These are phyloP conservation scores for Stevia rebaudiana DNA, from an alignment of 140 eudicot species.

Conservation along the genomic window DNA sequence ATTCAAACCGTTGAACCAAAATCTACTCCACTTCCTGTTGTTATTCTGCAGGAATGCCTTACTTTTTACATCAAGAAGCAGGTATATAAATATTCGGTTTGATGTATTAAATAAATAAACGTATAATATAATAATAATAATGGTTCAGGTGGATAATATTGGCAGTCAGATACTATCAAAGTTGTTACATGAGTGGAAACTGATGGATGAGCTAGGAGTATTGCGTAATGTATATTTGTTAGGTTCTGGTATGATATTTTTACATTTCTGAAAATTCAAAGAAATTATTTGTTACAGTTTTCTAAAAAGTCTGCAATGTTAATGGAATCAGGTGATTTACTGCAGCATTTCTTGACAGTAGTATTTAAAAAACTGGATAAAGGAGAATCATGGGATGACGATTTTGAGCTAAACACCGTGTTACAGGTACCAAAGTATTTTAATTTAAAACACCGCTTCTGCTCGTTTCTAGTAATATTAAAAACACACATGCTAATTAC, in stretches of 20 bases:
- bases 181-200: conserved; percentile 79
- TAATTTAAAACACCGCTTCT: neutral
- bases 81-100: conserved; percentile 28
- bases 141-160: conserved; percentile 72
- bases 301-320: conserved; percentile 18
- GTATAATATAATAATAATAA: conserved; percentile 1
- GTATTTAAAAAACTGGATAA: conserved; percentile 75
- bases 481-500: neutral
- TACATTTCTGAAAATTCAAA: conserved; percentile 12
- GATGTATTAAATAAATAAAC: neutral
- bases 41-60: conserved; percentile 82
- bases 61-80: conserved; percentile 79
- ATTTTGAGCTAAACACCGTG: conserved; percentile 81
- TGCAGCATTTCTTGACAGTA: conserved; percentile 85
- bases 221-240: conserved; percentile 78
- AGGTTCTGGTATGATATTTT: conserved; percentile 88
- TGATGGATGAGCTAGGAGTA: conserved; percentile 89
- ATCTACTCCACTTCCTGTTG: conserved; percentile 68
- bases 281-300: neutral
- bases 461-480: conserved; percentile 8
- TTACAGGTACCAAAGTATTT: conserved; percentile 54
- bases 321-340: conserved; percentile 73
- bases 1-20: conserved; percentile 60
- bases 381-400: conserved; percentile 96
- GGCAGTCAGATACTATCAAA: conserved; percentile 83